Percentiles rank a stretch among this genome's conserved stretches.
Evolutionary conservation across 2,329 filamentous ascomycete species (phyloP).

Genomic region (Pseudogymnoascus sp.): DNA sequence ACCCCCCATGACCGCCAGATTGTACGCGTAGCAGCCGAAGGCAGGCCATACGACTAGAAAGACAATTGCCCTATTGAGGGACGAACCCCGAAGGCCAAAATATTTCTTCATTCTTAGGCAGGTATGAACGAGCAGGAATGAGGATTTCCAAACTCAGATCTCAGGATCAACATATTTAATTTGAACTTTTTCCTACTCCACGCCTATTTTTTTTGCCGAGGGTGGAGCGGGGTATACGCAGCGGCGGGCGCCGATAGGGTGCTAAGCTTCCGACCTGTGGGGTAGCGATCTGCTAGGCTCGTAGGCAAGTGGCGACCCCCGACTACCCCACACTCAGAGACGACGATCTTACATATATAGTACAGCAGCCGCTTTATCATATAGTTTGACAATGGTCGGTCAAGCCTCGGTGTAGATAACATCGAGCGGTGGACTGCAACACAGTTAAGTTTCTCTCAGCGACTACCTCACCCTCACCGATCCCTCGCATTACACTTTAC

Average conservation of each 20-base stretch:
- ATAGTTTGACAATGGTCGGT: not conserved
- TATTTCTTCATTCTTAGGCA: conserved; percentile 1
- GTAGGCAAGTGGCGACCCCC: not conserved
- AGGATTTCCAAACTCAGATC: not conserved
- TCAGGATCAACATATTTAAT: not conserved
- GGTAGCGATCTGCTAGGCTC: not conserved
- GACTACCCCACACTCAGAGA: not conserved
- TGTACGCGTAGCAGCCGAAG: conserved; percentile 33
- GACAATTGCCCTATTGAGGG: not conserved
- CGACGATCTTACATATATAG: not conserved
- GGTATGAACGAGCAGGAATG: not conserved
- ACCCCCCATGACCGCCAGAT: conserved; percentile 31
- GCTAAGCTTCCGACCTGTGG: not conserved
- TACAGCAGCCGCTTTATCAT: not conserved
- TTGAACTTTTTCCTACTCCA: not conserved
- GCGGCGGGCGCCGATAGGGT: not conserved
- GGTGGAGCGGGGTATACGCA: not conserved
- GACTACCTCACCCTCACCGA: not conserved
- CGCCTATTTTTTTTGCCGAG: not conserved
- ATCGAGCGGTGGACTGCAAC: not conserved
- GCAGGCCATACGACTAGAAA: conserved; percentile 35
- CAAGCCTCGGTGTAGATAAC: not conserved
- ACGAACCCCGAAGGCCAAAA: conserved; percentile 9
- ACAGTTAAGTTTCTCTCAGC: not conserved
- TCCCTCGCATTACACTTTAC: not conserved